These are phyloP conservation scores for Mycena sp. DNA, from an alignment of 1,284 basidiomycete genomes.

Conservation along the genomic window DNA sequence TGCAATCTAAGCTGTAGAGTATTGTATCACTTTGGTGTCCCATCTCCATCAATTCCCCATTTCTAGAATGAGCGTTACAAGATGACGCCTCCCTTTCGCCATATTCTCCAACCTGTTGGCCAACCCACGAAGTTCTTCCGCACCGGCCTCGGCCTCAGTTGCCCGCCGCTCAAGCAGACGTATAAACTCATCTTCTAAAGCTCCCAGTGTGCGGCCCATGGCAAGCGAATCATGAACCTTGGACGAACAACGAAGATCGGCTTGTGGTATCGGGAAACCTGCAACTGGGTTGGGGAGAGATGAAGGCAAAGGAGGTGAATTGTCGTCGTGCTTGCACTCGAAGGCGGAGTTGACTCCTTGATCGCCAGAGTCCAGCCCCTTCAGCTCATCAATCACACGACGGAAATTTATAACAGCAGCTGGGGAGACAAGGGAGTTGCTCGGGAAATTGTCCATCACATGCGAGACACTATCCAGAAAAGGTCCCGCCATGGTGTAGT, in stretches of 20 bases:
- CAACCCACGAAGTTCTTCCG: slow-evolving; percentile 35
- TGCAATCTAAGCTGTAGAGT: slow-evolving; percentile 5
- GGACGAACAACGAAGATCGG: not conserved
- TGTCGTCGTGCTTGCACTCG: slow-evolving; percentile 2
- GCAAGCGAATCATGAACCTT: not conserved
- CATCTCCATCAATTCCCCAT: not conserved
- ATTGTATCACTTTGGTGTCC: not conserved
- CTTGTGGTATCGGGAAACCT: slow-evolving; percentile 1
- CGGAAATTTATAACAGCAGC: slow-evolving; percentile 25
- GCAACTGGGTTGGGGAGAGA: slow-evolving; percentile 1
- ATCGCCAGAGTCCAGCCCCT: slow-evolving; percentile 16
- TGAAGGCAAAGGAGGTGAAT: slow-evolving; percentile 6
- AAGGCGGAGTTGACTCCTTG: not conserved
- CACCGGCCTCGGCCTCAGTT: slow-evolving; percentile 38
- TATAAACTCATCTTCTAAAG: slow-evolving; percentile 40
- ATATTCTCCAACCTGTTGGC: slow-evolving; percentile 35
- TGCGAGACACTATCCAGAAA: no score
- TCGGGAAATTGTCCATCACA: not conserved
- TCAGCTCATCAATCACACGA: slow-evolving; percentile 32
- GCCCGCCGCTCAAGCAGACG: slow-evolving; percentile 38
- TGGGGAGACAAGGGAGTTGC: slow-evolving; percentile 22
- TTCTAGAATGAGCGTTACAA: slow-evolving; percentile 17
- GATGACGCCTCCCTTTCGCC: slow-evolving; percentile 26
- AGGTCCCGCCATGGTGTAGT: no score
- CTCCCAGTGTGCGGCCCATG: slow-evolving; percentile 12